Evolutionary conservation across 1,284 basidiomycete species (phyloP).

Genomic region (Sanghuangporus weigelae): DNA sequence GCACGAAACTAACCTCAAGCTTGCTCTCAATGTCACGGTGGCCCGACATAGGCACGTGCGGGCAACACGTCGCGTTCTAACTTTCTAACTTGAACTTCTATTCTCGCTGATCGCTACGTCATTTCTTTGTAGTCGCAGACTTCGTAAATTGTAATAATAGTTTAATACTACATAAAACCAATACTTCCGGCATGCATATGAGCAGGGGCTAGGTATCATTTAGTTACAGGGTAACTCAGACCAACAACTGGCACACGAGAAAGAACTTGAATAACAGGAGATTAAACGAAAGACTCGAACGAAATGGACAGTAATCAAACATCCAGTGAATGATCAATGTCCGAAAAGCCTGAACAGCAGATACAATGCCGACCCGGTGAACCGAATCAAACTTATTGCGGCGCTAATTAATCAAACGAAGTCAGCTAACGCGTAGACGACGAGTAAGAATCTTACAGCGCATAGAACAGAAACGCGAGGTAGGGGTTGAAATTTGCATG

Average conservation of each 20-base stretch:
- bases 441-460: constrained; percentile 48
- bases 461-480: constrained; percentile 76
- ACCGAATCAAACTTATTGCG: constrained; percentile 73
- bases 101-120: neutral
- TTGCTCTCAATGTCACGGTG: neutral
- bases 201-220: neutral
- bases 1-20: no score
- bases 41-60: neutral
- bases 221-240: neutral
- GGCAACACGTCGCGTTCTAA: neutral
- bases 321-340: constrained; percentile 22
- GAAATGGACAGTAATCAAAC: constrained; percentile 3
- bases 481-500: constrained; percentile 78
- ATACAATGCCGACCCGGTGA: constrained; percentile 72
- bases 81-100: no score
- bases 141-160: neutral
- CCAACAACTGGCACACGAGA: neutral
- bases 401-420: constrained; percentile 41
- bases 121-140: neutral
- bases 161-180: constrained; percentile 4
- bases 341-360: constrained; percentile 72
- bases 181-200: neutral
- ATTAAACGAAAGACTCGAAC: neutral
- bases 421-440: constrained; percentile 5
- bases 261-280: neutral